Percentiles rank a stretch among this genome's conserved stretches.
phyloP scores from a whole-genome alignment of 2,329 filamentous ascomycete species.

The Trichophyton rubrum region DNA sequence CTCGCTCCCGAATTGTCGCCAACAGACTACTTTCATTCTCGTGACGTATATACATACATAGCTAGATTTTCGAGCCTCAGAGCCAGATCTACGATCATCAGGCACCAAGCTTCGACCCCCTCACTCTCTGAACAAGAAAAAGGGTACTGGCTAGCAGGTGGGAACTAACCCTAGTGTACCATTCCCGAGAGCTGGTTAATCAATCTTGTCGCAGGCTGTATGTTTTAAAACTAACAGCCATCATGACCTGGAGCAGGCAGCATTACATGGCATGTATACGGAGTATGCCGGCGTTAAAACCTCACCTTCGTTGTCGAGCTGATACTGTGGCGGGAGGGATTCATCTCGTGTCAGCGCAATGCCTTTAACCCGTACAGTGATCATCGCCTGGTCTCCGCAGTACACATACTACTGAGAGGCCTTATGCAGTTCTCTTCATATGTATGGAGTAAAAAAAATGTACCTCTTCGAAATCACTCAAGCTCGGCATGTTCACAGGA shows the following conservation, averaged over 20 bases:
- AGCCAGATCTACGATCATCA: conserved; percentile 3
- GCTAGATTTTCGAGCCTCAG: not conserved
- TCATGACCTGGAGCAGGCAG: no score
- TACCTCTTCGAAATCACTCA: no score
- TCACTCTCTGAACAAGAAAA: not conserved
- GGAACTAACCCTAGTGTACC: not conserved
- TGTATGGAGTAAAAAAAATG: no score
- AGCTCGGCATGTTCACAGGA: not conserved
- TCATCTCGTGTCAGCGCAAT: not conserved
- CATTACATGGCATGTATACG: not conserved
- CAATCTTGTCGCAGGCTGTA: not conserved
- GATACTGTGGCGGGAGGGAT: not conserved
- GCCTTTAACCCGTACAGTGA: not conserved
- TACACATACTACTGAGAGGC: not conserved
- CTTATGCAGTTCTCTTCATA: not conserved
- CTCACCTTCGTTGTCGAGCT: not conserved
- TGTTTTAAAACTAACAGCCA: not conserved
- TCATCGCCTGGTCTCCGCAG: not conserved
- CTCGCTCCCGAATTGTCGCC: not conserved
- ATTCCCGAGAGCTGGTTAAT: not conserved
- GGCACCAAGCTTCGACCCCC: not conserved
- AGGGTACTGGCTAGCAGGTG: not conserved
- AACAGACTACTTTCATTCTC: not conserved
- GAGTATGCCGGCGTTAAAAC: not conserved
- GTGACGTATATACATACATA: not conserved